A percentile compares a stretch with the other conserved stretches of the same genome.
These are phyloP conservation scores for Xylariaceae sp. DNA, from an alignment of 2,329 filamentous ascomycete species.

Conservation along the genomic window DNA sequence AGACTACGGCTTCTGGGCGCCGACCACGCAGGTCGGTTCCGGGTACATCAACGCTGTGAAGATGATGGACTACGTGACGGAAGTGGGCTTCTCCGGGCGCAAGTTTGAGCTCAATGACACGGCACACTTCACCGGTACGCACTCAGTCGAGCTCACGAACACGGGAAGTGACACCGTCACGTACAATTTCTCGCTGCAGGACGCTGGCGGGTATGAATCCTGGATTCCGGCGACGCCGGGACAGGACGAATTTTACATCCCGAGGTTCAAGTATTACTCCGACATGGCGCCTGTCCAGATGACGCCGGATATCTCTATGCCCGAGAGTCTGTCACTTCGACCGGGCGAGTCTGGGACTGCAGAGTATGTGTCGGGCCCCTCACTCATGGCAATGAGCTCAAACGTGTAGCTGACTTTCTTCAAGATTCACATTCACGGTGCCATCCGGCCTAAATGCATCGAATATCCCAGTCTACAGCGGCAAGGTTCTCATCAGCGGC, in stretches of 20 bases:
- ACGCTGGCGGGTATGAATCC: conserved; percentile 17
- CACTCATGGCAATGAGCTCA: background rate
- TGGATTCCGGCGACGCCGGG: conserved; percentile 9
- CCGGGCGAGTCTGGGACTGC: conserved; percentile 13
- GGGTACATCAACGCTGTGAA: conserved; percentile 35
- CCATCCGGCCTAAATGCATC: conserved; percentile 23
- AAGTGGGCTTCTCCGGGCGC: conserved; percentile 32
- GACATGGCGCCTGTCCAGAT: conserved; percentile 12
- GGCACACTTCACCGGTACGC: conserved; percentile 28
- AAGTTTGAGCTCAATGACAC: conserved; percentile 41
- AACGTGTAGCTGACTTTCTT: background rate
- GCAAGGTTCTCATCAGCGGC: conserved; percentile 29
- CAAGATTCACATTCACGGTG: conserved; percentile 14
- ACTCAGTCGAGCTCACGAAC: conserved; percentile 35
- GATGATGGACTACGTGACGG: conserved; percentile 30
- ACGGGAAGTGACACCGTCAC: conserved; percentile 28
- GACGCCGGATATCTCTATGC: conserved; percentile 10
- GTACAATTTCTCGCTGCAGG: conserved; percentile 29
- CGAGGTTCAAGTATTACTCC: conserved; percentile 10
- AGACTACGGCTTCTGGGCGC: conserved; percentile 22
- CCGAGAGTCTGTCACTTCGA: conserved; percentile 7
- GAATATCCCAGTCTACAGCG: conserved; percentile 29
- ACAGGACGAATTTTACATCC: conserved; percentile 7
- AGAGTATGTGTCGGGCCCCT: conserved; percentile 16
- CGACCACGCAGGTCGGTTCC: conserved; percentile 36